Evolutionary conservation across 73 alveolate genomes (phyloP).

Genomic region (Paraurostyla sp.): DNA sequence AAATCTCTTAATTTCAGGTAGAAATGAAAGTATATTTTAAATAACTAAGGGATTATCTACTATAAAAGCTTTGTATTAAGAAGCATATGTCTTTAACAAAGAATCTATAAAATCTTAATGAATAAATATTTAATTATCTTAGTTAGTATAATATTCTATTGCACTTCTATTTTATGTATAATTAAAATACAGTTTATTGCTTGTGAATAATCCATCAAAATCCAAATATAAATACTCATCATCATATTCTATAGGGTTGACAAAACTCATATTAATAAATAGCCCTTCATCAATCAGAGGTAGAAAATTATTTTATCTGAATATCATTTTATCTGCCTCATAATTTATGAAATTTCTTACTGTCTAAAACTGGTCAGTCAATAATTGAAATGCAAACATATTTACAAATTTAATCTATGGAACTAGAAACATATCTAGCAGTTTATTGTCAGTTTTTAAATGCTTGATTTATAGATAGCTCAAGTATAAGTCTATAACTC

Average conservation of each 20-base stretch:
- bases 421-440: too few relatives aligned
- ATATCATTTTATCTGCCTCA: too few relatives aligned
- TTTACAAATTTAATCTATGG: too few relatives aligned
- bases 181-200: not conserved
- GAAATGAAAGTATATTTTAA: not conserved
- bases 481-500: too few relatives aligned
- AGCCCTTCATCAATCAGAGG: not conserved
- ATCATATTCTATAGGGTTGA: not conserved
- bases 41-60: not conserved
- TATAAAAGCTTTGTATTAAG: not conserved
- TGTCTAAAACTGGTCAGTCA: too few relatives aligned
- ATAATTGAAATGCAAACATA: too few relatives aligned
- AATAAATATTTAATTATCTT: not conserved
- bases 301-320: not conserved
- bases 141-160: not conserved
- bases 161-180: not conserved
- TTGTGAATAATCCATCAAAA: not conserved
- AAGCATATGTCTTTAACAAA: not conserved
- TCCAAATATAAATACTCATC: not conserved
- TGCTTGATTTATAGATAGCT: too few relatives aligned
- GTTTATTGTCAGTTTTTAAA: too few relatives aligned
- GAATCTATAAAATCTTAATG: not conserved
- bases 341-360: too few relatives aligned
- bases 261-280: not conserved
- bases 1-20: not conserved